Base-by-base conservation (phyloP, 2,329 filamentous ascomycete genomes). In the Pseudopyricularia cyperi region DNA sequence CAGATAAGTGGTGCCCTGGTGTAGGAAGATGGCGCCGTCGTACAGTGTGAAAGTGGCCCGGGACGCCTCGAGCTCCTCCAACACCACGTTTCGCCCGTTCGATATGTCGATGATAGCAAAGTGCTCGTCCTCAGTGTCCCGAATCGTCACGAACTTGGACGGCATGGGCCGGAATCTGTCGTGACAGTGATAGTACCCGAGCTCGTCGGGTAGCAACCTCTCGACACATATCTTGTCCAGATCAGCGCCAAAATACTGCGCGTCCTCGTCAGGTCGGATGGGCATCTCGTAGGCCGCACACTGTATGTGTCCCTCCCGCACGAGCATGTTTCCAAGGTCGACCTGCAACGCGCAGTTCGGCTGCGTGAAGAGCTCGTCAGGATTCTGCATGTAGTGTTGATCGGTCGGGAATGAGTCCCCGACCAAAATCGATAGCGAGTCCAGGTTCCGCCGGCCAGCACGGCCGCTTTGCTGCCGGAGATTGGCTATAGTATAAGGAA, bases 221-320 rank as follows among this genome's bases (percentile, higher is more conserved):
- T 90, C 85, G 37, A 76, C 70, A 49, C 87, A 88, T 22, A 96
- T 79, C 44, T 81, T 76, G 0, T 73, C 66, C 2, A 97, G 73
- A 52, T 87, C 81, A 11, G 79, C 71, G 3, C 89, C 87, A 62
- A 98, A 95, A 65, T 94, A 98, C 19, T 71, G 63, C 2, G 71
- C 70, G 63, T 98, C 93, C 56, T 87, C 79, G 24, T 77, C 76
- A 0, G 88, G 79, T n/a, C 79, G 78, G 54, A 98, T 87, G 0
- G 93, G 91, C 83, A 96, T 90, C 63, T 98, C 93, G 61, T 87
- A 86, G 2, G 93, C 93, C 1, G 93, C 93, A 61, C 93, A 98
- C 66, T 98, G 93, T 7, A 98, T 75, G 62, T 98, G 93, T 0
- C 90, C 91, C 71, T 97, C 93, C 0, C 93, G 74, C 6, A 96